These are phyloP conservation scores for Solanum chiquidenum DNA, from an alignment of 257 asterid genomes.

Conservation along the genomic window DNA sequence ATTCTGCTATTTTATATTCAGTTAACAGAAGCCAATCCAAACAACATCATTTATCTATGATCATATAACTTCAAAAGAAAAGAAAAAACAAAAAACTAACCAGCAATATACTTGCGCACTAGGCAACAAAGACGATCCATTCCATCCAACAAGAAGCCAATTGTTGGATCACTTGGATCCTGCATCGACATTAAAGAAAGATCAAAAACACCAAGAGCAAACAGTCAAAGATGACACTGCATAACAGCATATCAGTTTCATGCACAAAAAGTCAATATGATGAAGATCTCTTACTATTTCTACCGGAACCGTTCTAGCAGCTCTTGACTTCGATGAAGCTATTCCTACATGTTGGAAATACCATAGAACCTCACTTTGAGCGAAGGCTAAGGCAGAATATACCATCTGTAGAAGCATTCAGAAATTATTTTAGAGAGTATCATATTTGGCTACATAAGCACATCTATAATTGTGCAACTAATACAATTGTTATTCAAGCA, in stretches of 20 bases:
- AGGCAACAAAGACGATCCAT: constrained; percentile 93
- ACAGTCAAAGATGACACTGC: neutral
- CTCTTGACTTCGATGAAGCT: constrained; percentile 67
- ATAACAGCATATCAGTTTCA: neutral
- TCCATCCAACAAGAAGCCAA: constrained; percentile 90
- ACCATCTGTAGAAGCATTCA: constrained; percentile 75
- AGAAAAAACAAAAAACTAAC: constrained; percentile 25
- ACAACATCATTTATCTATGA: neutral
- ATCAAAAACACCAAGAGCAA: neutral
- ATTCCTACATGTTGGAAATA: constrained; percentile 92
- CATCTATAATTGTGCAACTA: neutral
- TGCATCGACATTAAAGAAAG: constrained; percentile 10
- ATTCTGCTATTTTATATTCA: neutral
- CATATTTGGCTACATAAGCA: neutral
- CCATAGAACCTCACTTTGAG: constrained; percentile 96
- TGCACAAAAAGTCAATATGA: neutral
- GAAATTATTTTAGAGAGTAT: neutral
- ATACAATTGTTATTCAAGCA: neutral
- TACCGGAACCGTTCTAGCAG: constrained; percentile 62
- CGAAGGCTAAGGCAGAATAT: constrained; percentile 91
- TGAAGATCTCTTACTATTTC: constrained; percentile 63
- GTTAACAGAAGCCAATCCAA: neutral
- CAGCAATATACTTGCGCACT: constrained; percentile 98
- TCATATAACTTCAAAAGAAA: neutral
- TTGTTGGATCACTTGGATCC: constrained; percentile 98